These are phyloP conservation scores for Backusella liffmaniae DNA, from an alignment of 192 early-diverging fungal genomes.

Conservation along the genomic window DNA sequence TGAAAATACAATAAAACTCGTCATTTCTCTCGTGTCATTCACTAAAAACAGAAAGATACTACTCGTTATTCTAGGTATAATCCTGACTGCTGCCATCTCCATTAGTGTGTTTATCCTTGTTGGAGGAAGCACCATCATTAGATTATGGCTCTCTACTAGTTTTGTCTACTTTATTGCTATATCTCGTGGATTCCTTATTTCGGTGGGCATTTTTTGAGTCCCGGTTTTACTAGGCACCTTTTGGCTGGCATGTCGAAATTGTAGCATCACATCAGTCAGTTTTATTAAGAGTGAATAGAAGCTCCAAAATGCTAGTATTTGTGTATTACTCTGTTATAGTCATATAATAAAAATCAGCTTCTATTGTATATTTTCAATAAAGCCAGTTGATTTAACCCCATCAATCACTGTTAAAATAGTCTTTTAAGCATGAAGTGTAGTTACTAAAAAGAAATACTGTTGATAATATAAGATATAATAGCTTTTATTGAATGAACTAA, in stretches of 20 bases:
- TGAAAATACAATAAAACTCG: background rate
- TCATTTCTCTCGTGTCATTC: background rate
- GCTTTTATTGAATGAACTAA: too few species aligned
- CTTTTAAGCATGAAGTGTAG: too few species aligned
- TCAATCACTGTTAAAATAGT: too few species aligned
- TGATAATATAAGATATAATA: too few species aligned
- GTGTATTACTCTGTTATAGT: background rate
- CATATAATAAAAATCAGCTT: too few species aligned
- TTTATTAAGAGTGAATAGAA: too few species aligned
- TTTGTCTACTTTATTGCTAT: background rate
- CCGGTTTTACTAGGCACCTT: too few species aligned
- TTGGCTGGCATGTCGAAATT: too few species aligned
- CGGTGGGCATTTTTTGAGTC: too few species aligned
- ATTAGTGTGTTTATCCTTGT: background rate
- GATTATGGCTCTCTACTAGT: background rate
- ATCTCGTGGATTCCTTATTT: background rate
- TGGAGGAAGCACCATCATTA: background rate
- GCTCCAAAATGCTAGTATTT: background rate
- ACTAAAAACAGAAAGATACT: background rate
- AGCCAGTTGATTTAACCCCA: too few species aligned
- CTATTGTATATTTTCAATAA: too few species aligned
- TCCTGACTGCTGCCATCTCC: background rate
- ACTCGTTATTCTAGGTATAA: background rate
- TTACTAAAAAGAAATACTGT: background rate
- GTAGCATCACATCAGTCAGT: too few species aligned